Percentiles rank a stretch among this genome's conserved stretches.
Conservation (phyloP, 2,329 filamentous ascomycete genomes). For the Xylaria sp. region DNA sequence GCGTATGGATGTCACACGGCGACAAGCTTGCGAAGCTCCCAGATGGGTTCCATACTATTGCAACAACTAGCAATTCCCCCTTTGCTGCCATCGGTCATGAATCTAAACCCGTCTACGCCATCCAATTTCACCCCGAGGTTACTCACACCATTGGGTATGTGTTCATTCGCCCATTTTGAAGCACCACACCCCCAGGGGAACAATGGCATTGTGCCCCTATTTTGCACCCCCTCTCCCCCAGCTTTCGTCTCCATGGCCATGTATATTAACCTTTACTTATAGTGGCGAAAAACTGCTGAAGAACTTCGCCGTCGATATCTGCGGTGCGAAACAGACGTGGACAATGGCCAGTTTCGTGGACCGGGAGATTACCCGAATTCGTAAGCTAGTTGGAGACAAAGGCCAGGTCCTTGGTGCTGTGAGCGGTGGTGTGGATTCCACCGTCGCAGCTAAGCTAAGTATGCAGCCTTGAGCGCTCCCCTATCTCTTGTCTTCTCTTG, state of each 20-base stretch:
- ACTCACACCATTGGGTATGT: constrained; percentile 19
- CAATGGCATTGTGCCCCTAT: no score
- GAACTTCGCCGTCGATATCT: constrained; percentile 65
- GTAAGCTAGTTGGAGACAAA: constrained; percentile 76
- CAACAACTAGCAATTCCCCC: constrained; percentile 73
- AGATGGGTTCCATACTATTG: constrained; percentile 71
- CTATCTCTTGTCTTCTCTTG: not conserved
- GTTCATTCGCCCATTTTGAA: no score
- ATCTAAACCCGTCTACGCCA: constrained; percentile 70
- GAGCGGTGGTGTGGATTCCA: constrained; percentile 83
- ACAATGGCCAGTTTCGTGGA: constrained; percentile 82
- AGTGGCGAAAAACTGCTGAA: constrained; percentile 29
- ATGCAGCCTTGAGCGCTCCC: no score
- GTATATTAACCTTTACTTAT: constrained; percentile 8
- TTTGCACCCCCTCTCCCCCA: not conserved
- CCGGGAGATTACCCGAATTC: constrained; percentile 79
- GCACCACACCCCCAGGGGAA: no score
- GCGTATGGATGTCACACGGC: constrained; percentile 82
- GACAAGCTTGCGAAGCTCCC: constrained; percentile 82
- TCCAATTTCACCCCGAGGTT: constrained; percentile 92
- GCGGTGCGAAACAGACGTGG: constrained; percentile 77
- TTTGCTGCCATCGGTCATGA: constrained; percentile 80
- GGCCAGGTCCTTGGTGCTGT: constrained; percentile 68
- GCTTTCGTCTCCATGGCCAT: not conserved
- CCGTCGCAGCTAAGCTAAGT: constrained; percentile 83